These are phyloP conservation scores for Tephrocybe sp. DNA, from an alignment of 768 basidiomycete genomes.

Conservation along the genomic window DNA sequence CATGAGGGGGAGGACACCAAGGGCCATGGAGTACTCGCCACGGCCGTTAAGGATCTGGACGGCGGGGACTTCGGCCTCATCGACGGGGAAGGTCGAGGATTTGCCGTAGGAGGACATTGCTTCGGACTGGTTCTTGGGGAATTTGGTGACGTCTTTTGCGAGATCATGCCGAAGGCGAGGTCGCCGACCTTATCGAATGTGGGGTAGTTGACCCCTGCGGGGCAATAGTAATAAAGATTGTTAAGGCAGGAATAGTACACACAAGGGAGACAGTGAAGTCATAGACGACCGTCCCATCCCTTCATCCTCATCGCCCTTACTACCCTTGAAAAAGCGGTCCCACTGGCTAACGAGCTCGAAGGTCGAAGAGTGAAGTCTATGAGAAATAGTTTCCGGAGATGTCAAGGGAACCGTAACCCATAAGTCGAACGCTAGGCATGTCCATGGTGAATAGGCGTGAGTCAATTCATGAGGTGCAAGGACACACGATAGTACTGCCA, in stretches of 20 bases:
- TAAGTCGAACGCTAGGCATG: too few species aligned
- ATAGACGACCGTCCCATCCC: constrained; percentile 63
- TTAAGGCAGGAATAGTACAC: constrained; percentile 23
- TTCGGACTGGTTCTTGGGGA: constrained; percentile 54
- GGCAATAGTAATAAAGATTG: neutral
- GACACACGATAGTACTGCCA: too few species aligned
- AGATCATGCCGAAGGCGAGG: constrained; percentile 88
- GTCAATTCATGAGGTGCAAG: too few species aligned
- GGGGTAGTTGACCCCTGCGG: constrained; percentile 52
- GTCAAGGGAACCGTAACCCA: too few species aligned
- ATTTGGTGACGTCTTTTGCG: constrained; percentile 70
- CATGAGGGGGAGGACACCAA: constrained; percentile 76
- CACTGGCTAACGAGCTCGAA: constrained; percentile 74
- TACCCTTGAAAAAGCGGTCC: constrained; percentile 69
- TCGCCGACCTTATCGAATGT: constrained; percentile 80
- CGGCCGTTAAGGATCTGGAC: constrained; percentile 85
- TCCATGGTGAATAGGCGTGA: too few species aligned
- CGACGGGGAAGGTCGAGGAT: constrained; percentile 38
- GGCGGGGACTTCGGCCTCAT: constrained; percentile 69
- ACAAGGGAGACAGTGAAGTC: constrained; percentile 78
- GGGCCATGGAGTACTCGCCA: constrained; percentile 83
- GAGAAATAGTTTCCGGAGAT: too few species aligned
- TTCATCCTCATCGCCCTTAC: constrained; percentile 61
- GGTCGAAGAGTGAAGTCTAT: too few species aligned
- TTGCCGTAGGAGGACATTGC: constrained; percentile 60